Evolutionary conservation across 768 basidiomycete species (phyloP), one percentile per base, ranked within the genome.

Genomic region (Vararia minispora): DNA sequence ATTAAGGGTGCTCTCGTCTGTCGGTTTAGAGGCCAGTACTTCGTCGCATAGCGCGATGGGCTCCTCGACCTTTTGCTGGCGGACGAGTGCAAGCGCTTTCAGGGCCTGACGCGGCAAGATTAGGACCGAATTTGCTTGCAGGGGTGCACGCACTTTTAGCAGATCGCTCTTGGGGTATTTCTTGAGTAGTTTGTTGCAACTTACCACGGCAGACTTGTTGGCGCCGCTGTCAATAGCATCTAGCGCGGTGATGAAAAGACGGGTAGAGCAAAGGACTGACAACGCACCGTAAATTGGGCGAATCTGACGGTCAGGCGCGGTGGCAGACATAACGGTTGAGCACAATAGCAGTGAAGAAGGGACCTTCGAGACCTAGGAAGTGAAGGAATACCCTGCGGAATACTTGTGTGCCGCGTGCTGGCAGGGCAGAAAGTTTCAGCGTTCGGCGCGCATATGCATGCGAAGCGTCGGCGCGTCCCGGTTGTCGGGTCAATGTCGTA

Each of bases 191-290:
- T 90, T 90, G 58, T 87, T 89, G 62, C 86, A 88, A 6, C 77
- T 68, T 28, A 86, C 76, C 39, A 90, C 71, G 14, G 88, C 87
- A 27, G 82, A 77, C 63, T 90, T 90, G 64, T 83, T 85, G 11
- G 85, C 84, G 33, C 81, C 79, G 31, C 75, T 83, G 62, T 90
- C 87, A 46, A 90, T 66, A 32, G 87, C 79, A 69, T 90, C 87
- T 90, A 55, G 24, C 21, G 40, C 31, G 37, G 32, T 26, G 37
- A 36, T 30, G 10, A 16, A n/a, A n/a, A n/a, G n/a, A n/a, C n/a
- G n/a, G n/a, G n/a, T n/a, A n/a, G 10, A 14, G 24, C 31, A 13
- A 27, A 28, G 18, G 33, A 28, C 10, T 25, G 26, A 30, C 23
- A 28, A 47, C 71, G 49, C 37, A 86, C 86, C 86, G 55, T 89